phyloP scores from a whole-genome alignment of 768 basidiomycete genomes.

The Roridomyces roridus region DNA sequence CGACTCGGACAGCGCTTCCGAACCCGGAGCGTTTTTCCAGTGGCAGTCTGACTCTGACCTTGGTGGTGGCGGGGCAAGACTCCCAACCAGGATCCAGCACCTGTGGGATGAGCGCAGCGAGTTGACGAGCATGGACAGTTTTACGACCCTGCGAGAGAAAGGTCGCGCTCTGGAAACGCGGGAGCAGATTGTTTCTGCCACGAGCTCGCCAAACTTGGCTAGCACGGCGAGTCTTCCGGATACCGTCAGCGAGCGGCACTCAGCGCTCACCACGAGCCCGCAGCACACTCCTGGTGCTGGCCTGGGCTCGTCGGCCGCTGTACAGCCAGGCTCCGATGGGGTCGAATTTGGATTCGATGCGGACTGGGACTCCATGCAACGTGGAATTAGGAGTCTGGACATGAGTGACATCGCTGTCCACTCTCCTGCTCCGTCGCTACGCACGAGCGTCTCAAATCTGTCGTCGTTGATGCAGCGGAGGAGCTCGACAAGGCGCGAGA shows the following conservation, averaged over 20 bases:
- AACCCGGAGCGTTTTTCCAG: slow-evolving; percentile 30
- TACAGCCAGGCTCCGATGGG: slow-evolving; percentile 2
- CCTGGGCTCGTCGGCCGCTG: not conserved
- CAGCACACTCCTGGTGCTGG: slow-evolving; percentile 5
- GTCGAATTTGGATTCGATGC: slow-evolving; percentile 47
- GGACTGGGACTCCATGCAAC: slow-evolving; percentile 41
- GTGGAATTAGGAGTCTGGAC: slow-evolving; percentile 38
- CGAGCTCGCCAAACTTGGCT: not conserved
- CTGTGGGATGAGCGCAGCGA: slow-evolving; percentile 19
- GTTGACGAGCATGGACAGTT: slow-evolving; percentile 54
- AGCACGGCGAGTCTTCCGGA: slow-evolving; percentile 44
- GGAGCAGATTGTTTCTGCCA: slow-evolving; percentile 29
- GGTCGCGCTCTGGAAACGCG: slow-evolving; percentile 67
- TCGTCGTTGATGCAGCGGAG: slow-evolving; percentile 38
- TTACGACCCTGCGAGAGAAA: slow-evolving; percentile 62
- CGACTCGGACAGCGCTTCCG: slow-evolving; percentile 32
- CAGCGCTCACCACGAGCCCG: slow-evolving; percentile 50
- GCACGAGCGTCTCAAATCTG: slow-evolving; percentile 29
- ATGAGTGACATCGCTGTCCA: slow-evolving; percentile 32
- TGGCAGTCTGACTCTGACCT: slow-evolving; percentile 17
- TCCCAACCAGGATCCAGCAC: slow-evolving; percentile 63
- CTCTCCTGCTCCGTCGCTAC: slow-evolving; percentile 25
- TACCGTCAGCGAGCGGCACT: slow-evolving; percentile 63
- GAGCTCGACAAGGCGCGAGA: slow-evolving; percentile 47
- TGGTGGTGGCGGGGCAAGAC: slow-evolving; percentile 58